phyloP scores from a whole-genome alignment of 345 rosid species.

The Aethionema arabicum region DNA sequence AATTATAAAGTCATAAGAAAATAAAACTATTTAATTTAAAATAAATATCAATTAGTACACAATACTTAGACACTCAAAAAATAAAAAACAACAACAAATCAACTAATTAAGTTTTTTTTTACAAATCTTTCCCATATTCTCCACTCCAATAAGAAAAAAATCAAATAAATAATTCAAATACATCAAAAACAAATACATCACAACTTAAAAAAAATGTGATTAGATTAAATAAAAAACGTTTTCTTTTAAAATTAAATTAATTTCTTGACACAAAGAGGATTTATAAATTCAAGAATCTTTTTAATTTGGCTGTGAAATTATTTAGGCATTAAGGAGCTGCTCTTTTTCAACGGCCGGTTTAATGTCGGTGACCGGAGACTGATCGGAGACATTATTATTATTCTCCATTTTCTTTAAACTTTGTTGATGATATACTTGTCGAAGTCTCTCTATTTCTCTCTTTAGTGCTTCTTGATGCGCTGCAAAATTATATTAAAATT shows the following conservation, averaged over 20 bases:
- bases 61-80: constrained; percentile 37
- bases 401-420: constrained; percentile 53
- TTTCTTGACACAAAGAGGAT: constrained; percentile 35
- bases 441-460: constrained; percentile 87
- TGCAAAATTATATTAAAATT: constrained; percentile 35
- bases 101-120: constrained; percentile 33
- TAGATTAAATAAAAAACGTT: constrained; percentile 27
- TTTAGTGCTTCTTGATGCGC: constrained; percentile 90
- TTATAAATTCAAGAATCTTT: constrained; percentile 27
- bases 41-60: constrained; percentile 33
- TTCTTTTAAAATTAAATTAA: constrained; percentile 21
- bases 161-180: constrained; percentile 2
- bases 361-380: constrained; percentile 36
- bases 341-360: constrained; percentile 38
- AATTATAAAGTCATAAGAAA: not conserved
- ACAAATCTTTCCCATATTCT: constrained; percentile 27
- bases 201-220: constrained; percentile 32
- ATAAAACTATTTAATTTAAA: not conserved
- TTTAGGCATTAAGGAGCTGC: constrained; percentile 37
- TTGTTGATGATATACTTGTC: constrained; percentile 72
- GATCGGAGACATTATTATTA: constrained; percentile 31
- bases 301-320: constrained; percentile 3
- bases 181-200: constrained; percentile 32
- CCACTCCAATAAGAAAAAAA: constrained; percentile 28
- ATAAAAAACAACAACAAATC: constrained; percentile 36